Percentiles rank a stretch among this genome's conserved stretches.
phyloP scores from a whole-genome alignment of 257 asterid genomes.

The Solanum peruvianum region DNA sequence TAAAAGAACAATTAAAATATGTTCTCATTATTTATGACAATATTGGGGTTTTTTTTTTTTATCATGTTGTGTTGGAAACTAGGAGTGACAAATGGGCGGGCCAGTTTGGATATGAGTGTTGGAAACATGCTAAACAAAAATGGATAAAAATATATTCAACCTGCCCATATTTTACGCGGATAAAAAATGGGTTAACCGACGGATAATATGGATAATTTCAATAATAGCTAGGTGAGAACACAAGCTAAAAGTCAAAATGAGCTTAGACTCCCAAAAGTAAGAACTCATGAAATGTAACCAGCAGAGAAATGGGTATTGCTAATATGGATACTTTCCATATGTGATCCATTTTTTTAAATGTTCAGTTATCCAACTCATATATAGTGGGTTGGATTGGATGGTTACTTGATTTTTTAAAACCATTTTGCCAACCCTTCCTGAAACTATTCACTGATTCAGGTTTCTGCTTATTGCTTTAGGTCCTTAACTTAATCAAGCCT shows the following conservation, averaged over 20 bases:
- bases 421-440: background rate
- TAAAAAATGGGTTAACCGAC: background rate
- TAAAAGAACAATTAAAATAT: background rate
- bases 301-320: background rate
- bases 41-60: background rate
- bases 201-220: background rate
- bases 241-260: background rate
- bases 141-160: background rate
- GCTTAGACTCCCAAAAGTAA: background rate
- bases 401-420: background rate
- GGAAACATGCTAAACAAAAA: background rate
- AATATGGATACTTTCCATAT: background rate
- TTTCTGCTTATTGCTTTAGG: conserved; percentile 34
- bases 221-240: background rate
- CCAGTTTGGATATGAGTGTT: background rate
- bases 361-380: background rate
- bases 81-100: background rate
- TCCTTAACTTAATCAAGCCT: conserved; percentile 67
- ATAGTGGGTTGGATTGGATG: background rate
- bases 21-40: background rate
- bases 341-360: background rate
- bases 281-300: background rate
- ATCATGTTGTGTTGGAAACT: conserved; percentile 1
- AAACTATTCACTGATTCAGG: conserved; percentile 7
- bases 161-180: background rate